phyloP scores from a whole-genome alignment of 139 green algal genomes.

The Chlamydomonas sp. region DNA sequence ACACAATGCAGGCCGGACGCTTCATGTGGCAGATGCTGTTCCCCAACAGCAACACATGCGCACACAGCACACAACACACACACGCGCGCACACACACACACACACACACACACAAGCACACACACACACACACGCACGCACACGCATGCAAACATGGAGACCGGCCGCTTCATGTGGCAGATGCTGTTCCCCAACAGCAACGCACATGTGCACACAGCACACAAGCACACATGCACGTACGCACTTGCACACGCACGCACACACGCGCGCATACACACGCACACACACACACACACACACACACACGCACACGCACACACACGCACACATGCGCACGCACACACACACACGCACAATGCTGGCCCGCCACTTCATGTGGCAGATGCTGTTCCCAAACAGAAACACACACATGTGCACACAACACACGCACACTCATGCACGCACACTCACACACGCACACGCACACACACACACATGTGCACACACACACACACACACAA shows the following conservation, averaged over 20 bases:
- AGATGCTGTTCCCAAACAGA: not conserved
- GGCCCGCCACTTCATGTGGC: not conserved
- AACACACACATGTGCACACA: not conserved
- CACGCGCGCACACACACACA: not conserved
- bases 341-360: not conserved
- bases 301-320: not conserved
- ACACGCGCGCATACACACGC: too few relatives aligned
- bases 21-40: not conserved
- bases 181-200: constrained; percentile 35
- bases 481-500: too few relatives aligned
- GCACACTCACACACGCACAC: too few relatives aligned
- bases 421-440: not conserved
- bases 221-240: not conserved
- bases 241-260: too few relatives aligned
- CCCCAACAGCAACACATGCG: not conserved
- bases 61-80: not conserved
- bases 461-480: too few relatives aligned
- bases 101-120: not conserved
- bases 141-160: constrained; percentile 21
- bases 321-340: not conserved
- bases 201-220: too few relatives aligned
- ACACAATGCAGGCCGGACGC: not conserved
- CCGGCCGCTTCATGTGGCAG: constrained; percentile 33
- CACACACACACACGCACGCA: not conserved
- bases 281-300: not conserved